These are phyloP conservation scores for Metarhizium brunneum DNA, from an alignment of 2,329 filamentous ascomycete genomes.

Conservation along the genomic window DNA sequence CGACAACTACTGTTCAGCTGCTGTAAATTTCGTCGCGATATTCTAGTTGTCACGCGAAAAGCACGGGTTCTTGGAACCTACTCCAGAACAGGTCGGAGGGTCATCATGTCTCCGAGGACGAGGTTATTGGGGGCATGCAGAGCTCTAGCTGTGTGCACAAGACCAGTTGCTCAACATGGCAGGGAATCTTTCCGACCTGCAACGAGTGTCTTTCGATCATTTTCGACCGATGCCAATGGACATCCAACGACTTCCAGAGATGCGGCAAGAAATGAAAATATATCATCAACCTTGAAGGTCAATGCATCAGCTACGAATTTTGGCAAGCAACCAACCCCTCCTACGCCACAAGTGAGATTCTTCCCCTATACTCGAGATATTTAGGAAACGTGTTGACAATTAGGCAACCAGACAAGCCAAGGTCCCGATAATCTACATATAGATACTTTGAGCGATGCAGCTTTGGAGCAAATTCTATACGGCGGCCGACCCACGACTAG, in stretches of 20 bases:
- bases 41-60: slow-evolving; percentile 3
- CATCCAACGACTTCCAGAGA: neutral
- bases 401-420: neutral
- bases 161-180: slow-evolving; percentile 14
- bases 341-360: neutral
- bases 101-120: slow-evolving; percentile 24
- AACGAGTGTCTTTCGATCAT: slow-evolving; percentile 15
- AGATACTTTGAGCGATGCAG: slow-evolving; percentile 23
- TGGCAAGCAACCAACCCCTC: neutral
- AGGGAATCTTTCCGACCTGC: slow-evolving; percentile 12
- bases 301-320: neutral
- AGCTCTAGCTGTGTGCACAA: slow-evolving; percentile 21
- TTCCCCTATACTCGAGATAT: neutral
- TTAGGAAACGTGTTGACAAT: slow-evolving; percentile 1
- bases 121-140: slow-evolving; percentile 25
- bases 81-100: slow-evolving; percentile 6
- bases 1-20: slow-evolving; percentile 5
- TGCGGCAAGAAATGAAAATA: slow-evolving; percentile 1
- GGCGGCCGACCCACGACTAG: slow-evolving; percentile 23
- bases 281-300: neutral
- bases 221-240: slow-evolving; percentile 21
- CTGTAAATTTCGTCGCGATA: slow-evolving; percentile 3
- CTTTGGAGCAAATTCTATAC: slow-evolving; percentile 26
- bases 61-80: neutral
- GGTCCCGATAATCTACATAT: slow-evolving; percentile 6